Conservation (phyloP, 345 rosid species). For the Rhodomyrtus tomentosa region DNA sequence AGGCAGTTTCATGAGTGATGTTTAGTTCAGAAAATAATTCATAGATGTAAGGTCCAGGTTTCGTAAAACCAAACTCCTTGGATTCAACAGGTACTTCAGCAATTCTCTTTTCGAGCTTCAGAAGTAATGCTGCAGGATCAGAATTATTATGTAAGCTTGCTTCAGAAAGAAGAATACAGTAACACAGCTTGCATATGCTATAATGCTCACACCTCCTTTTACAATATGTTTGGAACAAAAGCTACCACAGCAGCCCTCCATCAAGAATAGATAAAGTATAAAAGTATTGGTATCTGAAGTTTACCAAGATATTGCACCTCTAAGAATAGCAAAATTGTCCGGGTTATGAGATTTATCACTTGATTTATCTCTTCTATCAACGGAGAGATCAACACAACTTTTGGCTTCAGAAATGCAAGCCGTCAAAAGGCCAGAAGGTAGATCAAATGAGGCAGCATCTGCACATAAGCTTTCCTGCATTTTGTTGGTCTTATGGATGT, state of each 20-base stretch:
- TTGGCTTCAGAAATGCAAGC: constrained; percentile 90
- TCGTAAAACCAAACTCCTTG: constrained; percentile 76
- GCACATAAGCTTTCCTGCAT: constrained; percentile 88
- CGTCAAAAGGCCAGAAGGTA: constrained; percentile 59
- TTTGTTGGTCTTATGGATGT: background rate
- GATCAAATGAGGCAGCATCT: constrained; percentile 94
- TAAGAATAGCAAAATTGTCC: constrained; percentile 83
- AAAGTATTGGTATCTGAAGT: background rate
- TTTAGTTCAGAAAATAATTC: constrained; percentile 72
- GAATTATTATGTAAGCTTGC: background rate
- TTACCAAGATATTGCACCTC: constrained; percentile 32
- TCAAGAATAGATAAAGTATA: background rate
- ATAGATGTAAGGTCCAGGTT: constrained; percentile 86
- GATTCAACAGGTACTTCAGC: constrained; percentile 68
- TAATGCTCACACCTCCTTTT: background rate
- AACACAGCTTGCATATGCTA: background rate
- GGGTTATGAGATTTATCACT: constrained; percentile 66
- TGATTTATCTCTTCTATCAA: constrained; percentile 43
- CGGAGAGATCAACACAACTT: constrained; percentile 67
- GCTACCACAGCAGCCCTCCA: background rate
- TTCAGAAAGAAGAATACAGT: background rate
- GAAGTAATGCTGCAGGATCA: constrained; percentile 59
- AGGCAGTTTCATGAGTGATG: constrained; percentile 65
- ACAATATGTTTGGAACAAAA: background rate
- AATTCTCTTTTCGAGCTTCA: constrained; percentile 83